A percentile compares a stretch with the other conserved stretches of the same genome.
Evolutionary conservation across 345 rosid genomes (phyloP).

Genomic region (Camelina hispida): DNA sequence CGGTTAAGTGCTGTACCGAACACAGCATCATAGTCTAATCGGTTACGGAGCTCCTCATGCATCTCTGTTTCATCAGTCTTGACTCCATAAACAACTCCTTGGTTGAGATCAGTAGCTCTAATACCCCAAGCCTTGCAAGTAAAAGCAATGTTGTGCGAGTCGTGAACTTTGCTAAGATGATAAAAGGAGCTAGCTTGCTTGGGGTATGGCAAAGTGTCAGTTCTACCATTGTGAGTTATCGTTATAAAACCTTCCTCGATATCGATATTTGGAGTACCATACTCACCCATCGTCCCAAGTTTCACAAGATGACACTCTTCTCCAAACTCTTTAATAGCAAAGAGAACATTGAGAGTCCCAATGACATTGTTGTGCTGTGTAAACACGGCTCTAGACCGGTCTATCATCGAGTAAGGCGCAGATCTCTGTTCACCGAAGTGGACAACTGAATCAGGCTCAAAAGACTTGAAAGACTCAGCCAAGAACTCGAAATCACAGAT

Average conservation of each 20-base stretch:
- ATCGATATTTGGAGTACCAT: slow-evolving; percentile 98
- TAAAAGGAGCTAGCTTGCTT: slow-evolving; percentile 99
- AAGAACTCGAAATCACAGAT: slow-evolving; percentile 95
- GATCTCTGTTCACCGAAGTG: slow-evolving; percentile 97
- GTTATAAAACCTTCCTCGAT: slow-evolving; percentile 98
- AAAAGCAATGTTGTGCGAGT: slow-evolving; percentile 94
- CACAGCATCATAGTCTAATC: slow-evolving; percentile 94
- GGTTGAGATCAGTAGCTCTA: slow-evolving; percentile 96
- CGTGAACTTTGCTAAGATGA: slow-evolving; percentile 98
- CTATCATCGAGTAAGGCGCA: slow-evolving; percentile 98
- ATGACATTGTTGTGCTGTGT: slow-evolving; percentile 96
- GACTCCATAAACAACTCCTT: slow-evolving; percentile 96
- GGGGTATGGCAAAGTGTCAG: slow-evolving; percentile 94
- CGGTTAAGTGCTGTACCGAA: slow-evolving; percentile 96
- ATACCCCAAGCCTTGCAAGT: slow-evolving; percentile 99
- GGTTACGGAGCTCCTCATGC: slow-evolving; percentile 82
- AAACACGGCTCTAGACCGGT: slow-evolving; percentile 85
- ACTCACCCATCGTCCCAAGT: slow-evolving; percentile 99
- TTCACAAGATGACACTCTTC: slow-evolving; percentile 93
- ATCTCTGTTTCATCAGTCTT: slow-evolving; percentile 90
- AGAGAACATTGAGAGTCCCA: slow-evolving; percentile 92
- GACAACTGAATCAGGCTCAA: slow-evolving; percentile 89
- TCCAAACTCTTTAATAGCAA: slow-evolving; percentile 89
- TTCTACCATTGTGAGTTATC: slow-evolving; percentile 88
- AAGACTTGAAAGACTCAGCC: slow-evolving; percentile 77